Evolutionary conservation across 1,284 basidiomycete species (phyloP), one percentile per base, ranked within the genome.

Genomic region (Vanrija sp.): DNA sequence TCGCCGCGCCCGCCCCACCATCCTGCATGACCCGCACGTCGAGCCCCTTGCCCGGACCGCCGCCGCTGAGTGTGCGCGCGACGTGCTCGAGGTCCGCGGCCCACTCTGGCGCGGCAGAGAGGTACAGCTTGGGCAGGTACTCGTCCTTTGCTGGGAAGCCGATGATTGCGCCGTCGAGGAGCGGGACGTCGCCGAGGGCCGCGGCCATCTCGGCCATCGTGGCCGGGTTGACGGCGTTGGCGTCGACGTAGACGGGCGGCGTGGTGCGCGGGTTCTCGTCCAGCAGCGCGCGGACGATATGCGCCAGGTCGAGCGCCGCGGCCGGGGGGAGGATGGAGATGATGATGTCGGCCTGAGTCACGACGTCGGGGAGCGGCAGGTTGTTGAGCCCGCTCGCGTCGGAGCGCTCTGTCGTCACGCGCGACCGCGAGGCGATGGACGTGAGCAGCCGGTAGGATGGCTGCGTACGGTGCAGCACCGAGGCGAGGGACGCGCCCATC

Each of bases 401-500:
- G 18, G 58, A 49, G 2, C 61, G 49, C 6, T 35, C 14, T 6
- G 20, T 23, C 6, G 61, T 55, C 8, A 23, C 18, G 15, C 37
- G 14, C 0, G 58, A 60, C 15, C 61, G 57, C 25, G 35, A 31
- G 3, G 42, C 20, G 19, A 60, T 20, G 22, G 43, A 48, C 14
- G 61, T 60, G 41, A 62, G 44, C 6, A 60, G 54, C 7, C 38
- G 38, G 44, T 51, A 45, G 15, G 52, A 41, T 2, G 61, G 61
- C 6, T 51, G 47, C 10, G 51, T 58, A 15, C n/a, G n/a, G 43
- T 48, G 45, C 12, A 62, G 61, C 8, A 49, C 35, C 1, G 25
- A 36, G 3, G 61, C 61, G 27, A 62, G 55, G 24, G 58, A 54
- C 7, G 61, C 49, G 16, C 61, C 61, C 61, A 62, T 62, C 3